Evolutionary conservation across 108 stramenopile species (phyloP).

Genomic region (Aurantiochytrium sp.): DNA sequence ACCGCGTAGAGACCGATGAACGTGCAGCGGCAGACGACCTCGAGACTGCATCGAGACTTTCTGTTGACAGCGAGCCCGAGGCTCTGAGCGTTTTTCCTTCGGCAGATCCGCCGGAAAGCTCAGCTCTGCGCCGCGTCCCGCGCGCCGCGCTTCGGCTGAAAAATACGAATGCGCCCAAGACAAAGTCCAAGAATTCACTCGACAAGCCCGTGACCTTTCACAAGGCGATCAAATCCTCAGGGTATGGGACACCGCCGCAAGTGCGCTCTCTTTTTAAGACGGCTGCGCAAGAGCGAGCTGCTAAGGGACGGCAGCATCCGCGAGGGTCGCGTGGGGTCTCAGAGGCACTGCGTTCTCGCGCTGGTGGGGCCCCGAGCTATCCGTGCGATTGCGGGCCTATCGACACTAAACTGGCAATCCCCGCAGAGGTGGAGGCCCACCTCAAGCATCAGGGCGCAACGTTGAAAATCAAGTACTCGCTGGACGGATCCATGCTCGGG

Average conservation of each 20-base stretch:
- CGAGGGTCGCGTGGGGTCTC: not conserved
- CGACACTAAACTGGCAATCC: not conserved
- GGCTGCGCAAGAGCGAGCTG: not conserved
- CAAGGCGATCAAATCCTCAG: not conserved
- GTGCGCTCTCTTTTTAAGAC: not conserved
- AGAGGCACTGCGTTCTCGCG: not conserved
- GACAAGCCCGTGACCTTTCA: constrained; percentile 10
- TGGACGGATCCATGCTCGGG: not conserved
- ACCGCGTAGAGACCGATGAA: too few species aligned
- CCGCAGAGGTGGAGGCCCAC: not conserved
- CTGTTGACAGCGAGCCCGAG: too few species aligned
- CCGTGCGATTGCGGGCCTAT: not conserved
- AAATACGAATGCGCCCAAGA: not conserved
- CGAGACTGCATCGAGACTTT: too few species aligned
- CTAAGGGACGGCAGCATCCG: not conserved
- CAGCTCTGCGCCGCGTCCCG: not conserved
- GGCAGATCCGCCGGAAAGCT: not conserved
- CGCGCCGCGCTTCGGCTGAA: not conserved
- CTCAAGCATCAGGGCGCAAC: not conserved
- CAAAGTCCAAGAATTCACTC: not conserved
- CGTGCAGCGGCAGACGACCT: too few species aligned
- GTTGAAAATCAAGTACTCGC: not conserved
- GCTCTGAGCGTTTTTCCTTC: not conserved
- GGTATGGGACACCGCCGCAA: not conserved
- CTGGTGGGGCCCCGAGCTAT: not conserved